Evolutionary conservation across 257 asterid genomes (phyloP).

Genomic region (Plectranthus barbatus): DNA sequence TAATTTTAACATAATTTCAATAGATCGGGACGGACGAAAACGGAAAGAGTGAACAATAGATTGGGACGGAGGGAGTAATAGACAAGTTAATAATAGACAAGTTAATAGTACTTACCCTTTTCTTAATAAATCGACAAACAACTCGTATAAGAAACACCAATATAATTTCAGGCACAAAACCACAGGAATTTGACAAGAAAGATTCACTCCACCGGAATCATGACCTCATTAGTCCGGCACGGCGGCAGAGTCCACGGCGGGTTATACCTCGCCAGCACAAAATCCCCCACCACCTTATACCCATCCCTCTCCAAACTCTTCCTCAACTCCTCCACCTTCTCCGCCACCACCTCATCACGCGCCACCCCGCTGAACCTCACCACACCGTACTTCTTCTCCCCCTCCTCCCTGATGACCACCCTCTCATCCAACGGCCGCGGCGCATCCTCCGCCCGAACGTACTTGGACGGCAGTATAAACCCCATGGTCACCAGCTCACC

Average conservation of each 20-base stretch:
- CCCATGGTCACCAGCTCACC: conserved; percentile 64
- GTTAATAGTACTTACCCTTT: too few relatives aligned
- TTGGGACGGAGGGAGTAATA: too few relatives aligned
- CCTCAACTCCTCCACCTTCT: conserved; percentile 52
- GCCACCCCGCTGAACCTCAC: conserved; percentile 71
- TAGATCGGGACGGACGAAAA: too few relatives aligned
- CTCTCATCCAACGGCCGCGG: conserved; percentile 84
- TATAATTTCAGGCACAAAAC: too few relatives aligned
- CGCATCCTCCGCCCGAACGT: conserved; percentile 55
- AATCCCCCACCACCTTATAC: conserved; percentile 49
- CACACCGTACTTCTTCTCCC: conserved; percentile 75
- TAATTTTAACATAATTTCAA: too few relatives aligned
- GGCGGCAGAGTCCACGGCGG: conserved; percentile 94
- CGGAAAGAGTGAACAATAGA: too few relatives aligned
- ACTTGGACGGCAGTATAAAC: conserved; percentile 72
- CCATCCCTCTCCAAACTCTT: conserved; percentile 73
- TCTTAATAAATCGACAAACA: too few relatives aligned
- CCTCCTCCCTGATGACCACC: conserved; percentile 70
- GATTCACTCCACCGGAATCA: conserved; percentile 66
- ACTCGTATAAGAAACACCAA: too few relatives aligned
- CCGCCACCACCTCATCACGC: conserved; percentile 53
- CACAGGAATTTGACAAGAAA: too few relatives aligned
- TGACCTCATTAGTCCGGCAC: conserved; percentile 68
- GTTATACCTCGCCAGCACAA: conserved; percentile 79
- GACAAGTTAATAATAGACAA: too few relatives aligned